phyloP scores from a whole-genome alignment of 2,329 filamentous ascomycete genomes.

The Tricladium varicosporioides region DNA sequence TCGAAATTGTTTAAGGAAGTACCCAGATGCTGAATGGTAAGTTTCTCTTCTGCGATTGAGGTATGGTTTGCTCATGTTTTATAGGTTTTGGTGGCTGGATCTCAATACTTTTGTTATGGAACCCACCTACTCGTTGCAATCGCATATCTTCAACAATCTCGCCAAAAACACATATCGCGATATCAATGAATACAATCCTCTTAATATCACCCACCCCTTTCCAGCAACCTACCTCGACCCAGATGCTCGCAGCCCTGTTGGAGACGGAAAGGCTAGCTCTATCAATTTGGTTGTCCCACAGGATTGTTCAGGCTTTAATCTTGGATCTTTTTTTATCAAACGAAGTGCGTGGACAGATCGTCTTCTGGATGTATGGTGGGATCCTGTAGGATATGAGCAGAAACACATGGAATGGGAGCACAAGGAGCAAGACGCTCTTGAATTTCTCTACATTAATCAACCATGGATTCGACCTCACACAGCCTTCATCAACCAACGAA shows the following conservation, averaged over 20 bases:
- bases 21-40: conserved; percentile 94
- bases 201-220: conserved; percentile 87
- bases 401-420: conserved; percentile 99
- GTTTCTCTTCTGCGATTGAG: conserved; percentile 30
- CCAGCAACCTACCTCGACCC: conserved; percentile 73
- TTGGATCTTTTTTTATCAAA: conserved; percentile 90
- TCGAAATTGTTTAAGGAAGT: conserved; percentile 84
- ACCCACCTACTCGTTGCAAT: conserved; percentile 82
- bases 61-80: conserved; percentile 29
- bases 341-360: conserved; percentile 88
- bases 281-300: conserved; percentile 88
- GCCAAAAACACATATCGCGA: conserved; percentile 79
- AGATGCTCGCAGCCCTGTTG: conserved; percentile 66
- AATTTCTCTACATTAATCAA: conserved; percentile 87
- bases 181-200: conserved; percentile 93
- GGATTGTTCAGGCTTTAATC: conserved; percentile 93
- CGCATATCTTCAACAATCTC: conserved; percentile 84
- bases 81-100: conserved; percentile 99
- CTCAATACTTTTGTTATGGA: conserved; percentile 99
- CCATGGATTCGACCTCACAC: conserved; percentile 90
- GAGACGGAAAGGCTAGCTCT: conserved; percentile 74
- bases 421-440: conserved; percentile 94
- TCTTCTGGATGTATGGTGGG: conserved; percentile 96
- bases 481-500: conserved; percentile 85
- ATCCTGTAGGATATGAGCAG: conserved; percentile 95